These are phyloP conservation scores for Epithele typhae DNA, from an alignment of 768 basidiomycete genomes.

Conservation along the genomic window DNA sequence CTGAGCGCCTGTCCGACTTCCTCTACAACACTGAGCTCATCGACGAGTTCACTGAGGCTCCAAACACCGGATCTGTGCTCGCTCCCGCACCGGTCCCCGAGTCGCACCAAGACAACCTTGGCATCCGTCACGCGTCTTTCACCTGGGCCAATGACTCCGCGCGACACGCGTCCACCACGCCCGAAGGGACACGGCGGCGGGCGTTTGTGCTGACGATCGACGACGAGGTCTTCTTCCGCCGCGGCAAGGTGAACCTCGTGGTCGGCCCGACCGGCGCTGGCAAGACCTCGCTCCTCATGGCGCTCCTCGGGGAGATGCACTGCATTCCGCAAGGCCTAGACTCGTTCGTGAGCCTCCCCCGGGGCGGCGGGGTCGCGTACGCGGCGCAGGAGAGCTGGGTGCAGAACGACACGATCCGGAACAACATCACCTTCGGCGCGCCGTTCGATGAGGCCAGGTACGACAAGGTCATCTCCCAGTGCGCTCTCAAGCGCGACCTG, in stretches of 20 bases:
- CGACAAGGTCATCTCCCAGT: constrained; percentile 31
- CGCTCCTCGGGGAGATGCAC: constrained; percentile 61
- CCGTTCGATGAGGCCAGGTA: constrained; percentile 27
- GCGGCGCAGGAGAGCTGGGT: constrained; percentile 85
- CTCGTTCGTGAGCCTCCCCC: constrained; percentile 37
- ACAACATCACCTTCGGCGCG: constrained; percentile 27
- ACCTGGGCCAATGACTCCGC: constrained; percentile 43
- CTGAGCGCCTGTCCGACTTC: constrained; percentile 48
- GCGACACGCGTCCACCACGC: constrained; percentile 22
- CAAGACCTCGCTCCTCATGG: constrained; percentile 66
- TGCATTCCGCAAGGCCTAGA: constrained; percentile 38
- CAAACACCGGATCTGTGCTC: too few relatives aligned
- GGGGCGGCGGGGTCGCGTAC: constrained; percentile 57
- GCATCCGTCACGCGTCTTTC: constrained; percentile 52
- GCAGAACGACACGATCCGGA: constrained; percentile 65
- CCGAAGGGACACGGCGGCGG: constrained; percentile 21
- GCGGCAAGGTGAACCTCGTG: constrained; percentile 50
- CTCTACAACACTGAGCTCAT: constrained; percentile 47
- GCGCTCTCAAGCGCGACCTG: constrained; percentile 39
- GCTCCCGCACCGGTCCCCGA: too few relatives aligned
- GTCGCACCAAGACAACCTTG: constrained; percentile 42
- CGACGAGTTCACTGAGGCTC: constrained; percentile 29
- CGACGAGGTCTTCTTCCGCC: constrained; percentile 51
- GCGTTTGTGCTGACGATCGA: constrained; percentile 47
- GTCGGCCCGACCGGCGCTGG: constrained; percentile 54